Evolutionary conservation across 2,329 filamentous ascomycete species (phyloP).

Genomic region (Scedosporium boydii): DNA sequence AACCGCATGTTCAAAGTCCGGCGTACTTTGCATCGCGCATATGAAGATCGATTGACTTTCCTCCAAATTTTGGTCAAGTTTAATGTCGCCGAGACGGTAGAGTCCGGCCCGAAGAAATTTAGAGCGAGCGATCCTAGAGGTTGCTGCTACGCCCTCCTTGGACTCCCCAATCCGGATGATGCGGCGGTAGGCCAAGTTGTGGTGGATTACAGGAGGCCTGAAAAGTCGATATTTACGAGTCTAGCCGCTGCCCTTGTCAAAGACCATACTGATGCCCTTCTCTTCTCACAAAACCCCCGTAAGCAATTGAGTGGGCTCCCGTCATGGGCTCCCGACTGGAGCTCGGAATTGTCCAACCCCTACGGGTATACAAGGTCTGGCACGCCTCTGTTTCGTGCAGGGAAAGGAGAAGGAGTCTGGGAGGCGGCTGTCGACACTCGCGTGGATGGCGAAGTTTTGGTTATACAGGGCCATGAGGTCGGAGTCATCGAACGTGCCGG

Average conservation of each 20-base stretch:
- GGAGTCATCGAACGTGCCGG: not conserved
- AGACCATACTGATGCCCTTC: not conserved
- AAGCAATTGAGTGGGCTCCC: not conserved
- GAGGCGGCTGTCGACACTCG: not conserved
- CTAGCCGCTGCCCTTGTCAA: not conserved
- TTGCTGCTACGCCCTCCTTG: not conserved
- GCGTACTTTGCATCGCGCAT: not conserved
- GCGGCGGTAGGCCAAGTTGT: not conserved
- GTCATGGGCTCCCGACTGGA: not conserved
- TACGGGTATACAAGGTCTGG: not conserved
- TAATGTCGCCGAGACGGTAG: not conserved
- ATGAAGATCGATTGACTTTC: not conserved
- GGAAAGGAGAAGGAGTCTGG: not conserved
- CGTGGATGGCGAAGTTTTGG: not conserved
- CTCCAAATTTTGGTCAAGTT: not conserved
- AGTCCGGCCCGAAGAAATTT: not conserved
- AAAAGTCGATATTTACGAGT: not conserved
- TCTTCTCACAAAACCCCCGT: not conserved
- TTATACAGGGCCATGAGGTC: not conserved
- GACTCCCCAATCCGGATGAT: not conserved
- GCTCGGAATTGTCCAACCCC: not conserved
- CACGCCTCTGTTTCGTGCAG: not conserved
- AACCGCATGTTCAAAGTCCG: not conserved
- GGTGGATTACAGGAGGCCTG: not conserved
- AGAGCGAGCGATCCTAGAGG: not conserved